These are phyloP conservation scores for Brettanomyces sp. DNA, from an alignment of 805 yeast species.

Conservation along the genomic window DNA sequence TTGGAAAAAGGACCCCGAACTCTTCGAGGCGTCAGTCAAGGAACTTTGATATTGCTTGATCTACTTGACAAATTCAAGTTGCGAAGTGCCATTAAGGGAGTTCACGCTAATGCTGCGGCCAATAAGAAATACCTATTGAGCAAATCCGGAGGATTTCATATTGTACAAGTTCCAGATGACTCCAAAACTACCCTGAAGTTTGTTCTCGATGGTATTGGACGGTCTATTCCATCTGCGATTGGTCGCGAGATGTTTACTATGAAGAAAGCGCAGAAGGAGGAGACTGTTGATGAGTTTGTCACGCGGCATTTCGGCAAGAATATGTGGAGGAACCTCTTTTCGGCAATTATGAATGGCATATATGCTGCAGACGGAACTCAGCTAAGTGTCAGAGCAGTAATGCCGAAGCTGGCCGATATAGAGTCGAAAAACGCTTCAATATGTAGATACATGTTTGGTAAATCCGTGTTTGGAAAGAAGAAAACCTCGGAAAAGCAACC, in stretches of 20 bases:
- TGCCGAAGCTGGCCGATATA: conserved; percentile 44
- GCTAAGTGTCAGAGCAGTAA: conserved; percentile 55
- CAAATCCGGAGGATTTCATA: neutral
- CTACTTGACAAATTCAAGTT: conserved; percentile 40
- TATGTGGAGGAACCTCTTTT: conserved; percentile 46
- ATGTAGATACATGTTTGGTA: conserved; percentile 30
- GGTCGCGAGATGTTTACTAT: conserved; percentile 42
- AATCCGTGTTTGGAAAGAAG: neutral
- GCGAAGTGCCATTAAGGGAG: conserved; percentile 44
- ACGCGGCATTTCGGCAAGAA: conserved; percentile 59
- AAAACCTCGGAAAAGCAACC: neutral
- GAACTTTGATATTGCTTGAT: conserved; percentile 62
- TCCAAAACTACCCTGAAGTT: conserved; percentile 9
- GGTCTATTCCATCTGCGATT: conserved; percentile 35
- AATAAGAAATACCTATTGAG: conserved; percentile 59
- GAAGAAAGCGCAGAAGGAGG: conserved; percentile 39
- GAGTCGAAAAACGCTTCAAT: conserved; percentile 58
- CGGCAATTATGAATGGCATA: conserved; percentile 83
- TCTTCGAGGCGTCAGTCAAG: conserved; percentile 72
- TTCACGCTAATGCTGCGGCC: conserved; percentile 49
- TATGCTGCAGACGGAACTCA: conserved; percentile 76
- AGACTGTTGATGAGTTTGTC: conserved; percentile 60
- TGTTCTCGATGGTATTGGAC: conserved; percentile 31
- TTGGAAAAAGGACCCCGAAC: conserved; percentile 92
- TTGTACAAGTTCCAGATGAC: conserved; percentile 1